phyloP scores from a whole-genome alignment of 2,329 filamentous ascomycete genomes.

The Fusarium abutilonis region DNA sequence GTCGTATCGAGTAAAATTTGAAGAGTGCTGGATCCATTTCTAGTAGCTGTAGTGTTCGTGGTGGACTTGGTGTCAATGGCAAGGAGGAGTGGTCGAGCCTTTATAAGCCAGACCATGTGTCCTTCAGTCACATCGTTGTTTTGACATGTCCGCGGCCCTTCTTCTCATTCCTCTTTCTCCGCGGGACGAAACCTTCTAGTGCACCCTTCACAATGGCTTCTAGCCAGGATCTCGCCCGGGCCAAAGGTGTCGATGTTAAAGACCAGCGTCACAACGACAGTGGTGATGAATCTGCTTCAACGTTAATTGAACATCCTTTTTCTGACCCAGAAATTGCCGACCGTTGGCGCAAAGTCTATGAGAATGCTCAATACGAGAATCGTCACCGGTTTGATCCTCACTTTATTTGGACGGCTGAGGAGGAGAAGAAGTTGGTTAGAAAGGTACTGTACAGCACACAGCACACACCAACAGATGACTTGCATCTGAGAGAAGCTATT shows the following conservation, averaged over 20 bases:
- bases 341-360: slow-evolving; percentile 64
- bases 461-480: background rate
- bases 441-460: slow-evolving; percentile 51
- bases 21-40: background rate
- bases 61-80: background rate
- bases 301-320: slow-evolving; percentile 55
- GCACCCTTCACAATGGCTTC: slow-evolving; percentile 27
- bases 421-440: slow-evolving; percentile 58
- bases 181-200: slow-evolving; percentile 3
- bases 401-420: slow-evolving; percentile 57
- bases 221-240: slow-evolving; percentile 9
- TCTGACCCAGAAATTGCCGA: slow-evolving; percentile 61
- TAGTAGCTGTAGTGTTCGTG: background rate
- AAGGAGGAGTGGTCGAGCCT: background rate
- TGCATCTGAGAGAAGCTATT: background rate
- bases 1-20: background rate
- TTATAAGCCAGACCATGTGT: slow-evolving; percentile 41
- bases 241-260: slow-evolving; percentile 24
- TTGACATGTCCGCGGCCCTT: slow-evolving; percentile 33
- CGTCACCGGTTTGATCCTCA: slow-evolving; percentile 65
- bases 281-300: slow-evolving; percentile 36
- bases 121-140: slow-evolving; percentile 6
- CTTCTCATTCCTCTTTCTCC: slow-evolving; percentile 12
- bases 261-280: slow-evolving; percentile 35
- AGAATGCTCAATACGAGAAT: slow-evolving; percentile 68